phyloP scores from a whole-genome alignment of 108 stramenopile genomes.

The Stephanodiscus triporus region DNA sequence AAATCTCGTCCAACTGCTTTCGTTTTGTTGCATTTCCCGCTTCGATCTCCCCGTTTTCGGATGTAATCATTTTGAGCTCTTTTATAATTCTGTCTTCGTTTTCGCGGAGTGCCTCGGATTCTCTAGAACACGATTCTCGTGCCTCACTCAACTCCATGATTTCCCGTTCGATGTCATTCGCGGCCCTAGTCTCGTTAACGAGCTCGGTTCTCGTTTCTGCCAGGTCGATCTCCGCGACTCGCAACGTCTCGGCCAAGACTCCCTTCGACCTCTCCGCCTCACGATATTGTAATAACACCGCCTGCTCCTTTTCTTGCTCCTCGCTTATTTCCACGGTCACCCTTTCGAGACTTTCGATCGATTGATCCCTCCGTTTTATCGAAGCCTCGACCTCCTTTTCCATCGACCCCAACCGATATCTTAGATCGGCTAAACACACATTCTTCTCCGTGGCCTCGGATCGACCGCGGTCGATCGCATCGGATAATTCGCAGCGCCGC shows the following conservation, averaged over 20 bases:
- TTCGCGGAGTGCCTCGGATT: not conserved
- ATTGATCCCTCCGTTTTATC: constrained; percentile 10
- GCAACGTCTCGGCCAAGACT: not conserved
- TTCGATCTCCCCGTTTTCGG: not conserved
- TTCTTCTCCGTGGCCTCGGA: constrained; percentile 8
- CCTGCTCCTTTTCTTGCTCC: constrained; percentile 11
- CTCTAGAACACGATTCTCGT: not conserved
- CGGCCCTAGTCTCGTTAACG: not conserved
- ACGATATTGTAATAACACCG: not conserved
- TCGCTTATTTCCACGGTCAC: not conserved
- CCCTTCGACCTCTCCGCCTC: constrained; percentile 7
- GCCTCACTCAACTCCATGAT: not conserved
- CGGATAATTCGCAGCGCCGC: not conserved
- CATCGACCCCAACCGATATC: not conserved
- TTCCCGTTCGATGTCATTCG: not conserved
- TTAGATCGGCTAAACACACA: not conserved
- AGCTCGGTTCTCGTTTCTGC: not conserved
- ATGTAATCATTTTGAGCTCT: not conserved
- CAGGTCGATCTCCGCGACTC: constrained; percentile 4
- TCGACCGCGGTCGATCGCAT: constrained; percentile 5
- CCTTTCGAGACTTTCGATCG: not conserved
- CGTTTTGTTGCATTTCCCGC: constrained; percentile 9
- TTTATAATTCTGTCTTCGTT: not conserved
- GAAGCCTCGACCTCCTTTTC: constrained; percentile 15
- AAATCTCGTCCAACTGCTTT: constrained; percentile 6